phyloP scores from a whole-genome alignment of 1,284 basidiomycete genomes.

The Ceratobasidium sp. region DNA sequence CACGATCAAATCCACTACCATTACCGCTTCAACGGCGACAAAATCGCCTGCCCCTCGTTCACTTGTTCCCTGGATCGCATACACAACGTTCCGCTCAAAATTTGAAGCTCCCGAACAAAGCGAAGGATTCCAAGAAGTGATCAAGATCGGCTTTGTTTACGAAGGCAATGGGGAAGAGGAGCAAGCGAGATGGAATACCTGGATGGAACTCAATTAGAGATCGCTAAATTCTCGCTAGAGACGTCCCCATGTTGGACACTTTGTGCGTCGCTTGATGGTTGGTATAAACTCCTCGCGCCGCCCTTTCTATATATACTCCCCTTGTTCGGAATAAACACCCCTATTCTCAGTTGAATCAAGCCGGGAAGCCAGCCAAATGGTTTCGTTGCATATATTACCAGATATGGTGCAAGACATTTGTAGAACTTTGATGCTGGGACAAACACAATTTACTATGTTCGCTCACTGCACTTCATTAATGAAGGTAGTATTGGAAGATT shows the following conservation, averaged over 20 bases:
- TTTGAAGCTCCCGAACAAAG: conserved; percentile 69
- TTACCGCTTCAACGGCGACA: background rate
- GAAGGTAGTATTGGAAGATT: no score
- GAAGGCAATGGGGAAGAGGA: conserved; percentile 73
- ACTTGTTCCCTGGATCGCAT: conserved; percentile 70
- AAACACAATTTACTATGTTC: no score
- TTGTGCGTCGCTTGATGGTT: no score
- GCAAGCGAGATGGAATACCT: conserved; percentile 74
- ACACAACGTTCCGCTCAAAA: conserved; percentile 63
- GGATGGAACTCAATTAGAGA: conserved; percentile 52
- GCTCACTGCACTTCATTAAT: no score
- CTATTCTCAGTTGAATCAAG: background rate
- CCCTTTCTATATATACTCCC: background rate
- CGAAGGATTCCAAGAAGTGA: conserved; percentile 82
- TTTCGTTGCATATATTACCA: no score
- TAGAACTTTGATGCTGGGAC: no score
- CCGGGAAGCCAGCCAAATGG: no score
- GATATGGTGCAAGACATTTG: no score
- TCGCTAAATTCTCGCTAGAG: no score
- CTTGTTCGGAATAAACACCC: background rate
- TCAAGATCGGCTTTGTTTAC: conserved; percentile 79
- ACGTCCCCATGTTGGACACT: no score
- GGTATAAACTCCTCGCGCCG: background rate
- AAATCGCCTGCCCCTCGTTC: conserved; percentile 57
- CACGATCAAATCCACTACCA: conserved; percentile 28